A percentile compares a stretch with the other conserved stretches of the same genome.
Evolutionary conservation across 768 basidiomycete species (phyloP).

Genomic region (Podaxis sp.): DNA sequence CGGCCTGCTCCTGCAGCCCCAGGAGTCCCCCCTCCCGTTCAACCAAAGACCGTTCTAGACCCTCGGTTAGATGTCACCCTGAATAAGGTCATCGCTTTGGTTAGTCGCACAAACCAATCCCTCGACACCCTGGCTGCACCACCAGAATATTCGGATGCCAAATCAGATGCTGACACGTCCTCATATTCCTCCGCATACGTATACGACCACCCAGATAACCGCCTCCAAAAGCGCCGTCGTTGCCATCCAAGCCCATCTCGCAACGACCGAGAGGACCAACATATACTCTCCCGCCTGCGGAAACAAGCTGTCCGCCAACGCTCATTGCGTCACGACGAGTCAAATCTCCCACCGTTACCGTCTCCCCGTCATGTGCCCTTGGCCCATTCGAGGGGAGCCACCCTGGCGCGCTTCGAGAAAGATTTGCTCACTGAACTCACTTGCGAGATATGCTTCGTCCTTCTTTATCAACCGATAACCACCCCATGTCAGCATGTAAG

Average conservation of each 20-base stretch:
- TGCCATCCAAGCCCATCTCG: constrained; percentile 18
- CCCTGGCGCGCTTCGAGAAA: constrained; percentile 51
- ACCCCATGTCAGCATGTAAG: constrained; percentile 94
- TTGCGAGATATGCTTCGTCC: constrained; percentile 89
- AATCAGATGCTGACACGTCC: constrained; percentile 24
- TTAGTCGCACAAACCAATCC: constrained; percentile 24
- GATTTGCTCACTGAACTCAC: constrained; percentile 68
- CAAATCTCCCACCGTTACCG: constrained; percentile 26
- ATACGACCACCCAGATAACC: constrained; percentile 18
- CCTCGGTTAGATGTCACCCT: constrained; percentile 53
- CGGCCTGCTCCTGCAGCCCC: constrained; percentile 30
- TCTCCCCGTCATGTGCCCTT: constrained; percentile 10
- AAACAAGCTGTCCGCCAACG: constrained; percentile 30
- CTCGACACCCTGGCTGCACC: constrained; percentile 16
- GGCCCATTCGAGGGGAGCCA: constrained; percentile 23
- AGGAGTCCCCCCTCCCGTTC: constrained; percentile 12
- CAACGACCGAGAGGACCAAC: constrained; percentile 20
- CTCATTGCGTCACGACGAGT: constrained; percentile 30
- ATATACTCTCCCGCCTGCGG: constrained; percentile 37
- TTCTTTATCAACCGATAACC: constrained; percentile 85
- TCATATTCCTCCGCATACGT: constrained; percentile 7
- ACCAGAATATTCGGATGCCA: constrained; percentile 30
- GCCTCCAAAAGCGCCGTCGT: constrained; percentile 32
- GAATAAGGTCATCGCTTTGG: constrained; percentile 51
- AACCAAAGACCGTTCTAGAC: constrained; percentile 18